Conservation (phyloP, 2,329 filamentous ascomycete genomes). For the Scleromitrula shiraiana region DNA sequence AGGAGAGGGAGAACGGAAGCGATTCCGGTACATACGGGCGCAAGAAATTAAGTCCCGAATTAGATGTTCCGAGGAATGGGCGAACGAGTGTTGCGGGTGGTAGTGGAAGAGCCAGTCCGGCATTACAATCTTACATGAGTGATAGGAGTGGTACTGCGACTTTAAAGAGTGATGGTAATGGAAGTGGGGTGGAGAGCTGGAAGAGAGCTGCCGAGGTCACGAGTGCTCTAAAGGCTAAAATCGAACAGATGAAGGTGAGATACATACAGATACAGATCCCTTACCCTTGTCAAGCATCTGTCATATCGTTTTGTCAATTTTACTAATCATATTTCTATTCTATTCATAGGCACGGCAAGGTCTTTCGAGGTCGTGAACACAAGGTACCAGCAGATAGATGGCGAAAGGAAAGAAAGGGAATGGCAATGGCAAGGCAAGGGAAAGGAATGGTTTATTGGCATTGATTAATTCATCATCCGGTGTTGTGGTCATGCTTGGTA, state of each 20-base stretch:
- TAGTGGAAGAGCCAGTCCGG: slow-evolving; percentile 28
- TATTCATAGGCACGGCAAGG: slow-evolving; percentile 41
- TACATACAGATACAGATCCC: too few species aligned
- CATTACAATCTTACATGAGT: slow-evolving; percentile 18
- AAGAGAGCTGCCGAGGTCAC: slow-evolving; percentile 95
- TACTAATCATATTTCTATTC: too few species aligned
- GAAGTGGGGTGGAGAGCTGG: slow-evolving; percentile 80
- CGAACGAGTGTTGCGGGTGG: slow-evolving; percentile 27
- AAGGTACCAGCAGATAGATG: background rate
- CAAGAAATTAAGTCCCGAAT: slow-evolving; percentile 27
- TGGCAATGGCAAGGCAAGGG: slow-evolving; percentile 1
- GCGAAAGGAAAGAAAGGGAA: slow-evolving; percentile 4
- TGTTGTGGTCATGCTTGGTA: slow-evolving; percentile 11
- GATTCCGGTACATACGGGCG: slow-evolving; percentile 25
- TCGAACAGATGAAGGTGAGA: slow-evolving; percentile 91
- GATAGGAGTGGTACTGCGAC: too few species aligned
- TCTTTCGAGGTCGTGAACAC: slow-evolving; percentile 34
- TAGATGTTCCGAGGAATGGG: slow-evolving; percentile 24
- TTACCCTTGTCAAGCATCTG: background rate
- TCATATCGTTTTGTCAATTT: slow-evolving; percentile 5
- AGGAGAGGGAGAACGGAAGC: slow-evolving; percentile 71
- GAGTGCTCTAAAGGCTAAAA: slow-evolving; percentile 91
- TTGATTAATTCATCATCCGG: slow-evolving; percentile 8
- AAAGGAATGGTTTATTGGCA: slow-evolving; percentile 1
- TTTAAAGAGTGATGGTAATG: slow-evolving; percentile 30